Percentiles rank a stretch among this genome's conserved stretches.
Evolutionary conservation across 495 filamentous ascomycete species (phyloP).

Genomic region (Margaritispora aquatica): DNA sequence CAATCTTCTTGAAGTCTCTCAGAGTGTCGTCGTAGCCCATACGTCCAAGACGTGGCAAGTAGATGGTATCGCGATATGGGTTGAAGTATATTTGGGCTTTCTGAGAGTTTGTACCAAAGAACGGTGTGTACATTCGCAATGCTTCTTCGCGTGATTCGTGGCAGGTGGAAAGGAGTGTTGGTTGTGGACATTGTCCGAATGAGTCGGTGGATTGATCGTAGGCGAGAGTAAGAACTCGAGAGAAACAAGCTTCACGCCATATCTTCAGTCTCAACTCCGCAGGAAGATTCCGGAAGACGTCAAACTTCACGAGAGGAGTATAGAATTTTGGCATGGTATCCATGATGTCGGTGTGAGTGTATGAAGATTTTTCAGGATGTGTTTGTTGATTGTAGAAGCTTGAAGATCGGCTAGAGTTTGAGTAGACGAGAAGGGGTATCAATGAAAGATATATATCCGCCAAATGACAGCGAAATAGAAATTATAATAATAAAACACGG

Average conservation of each 20-base stretch:
- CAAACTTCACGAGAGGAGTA: constrained; percentile 25
- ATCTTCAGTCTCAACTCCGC: constrained; percentile 43
- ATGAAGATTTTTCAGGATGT: too few relatives aligned
- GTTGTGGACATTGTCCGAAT: constrained; percentile 22
- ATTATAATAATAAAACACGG: not conserved
- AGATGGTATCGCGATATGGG: constrained; percentile 39
- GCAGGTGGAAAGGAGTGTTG: constrained; percentile 34
- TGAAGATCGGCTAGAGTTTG: not conserved
- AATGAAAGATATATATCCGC: too few relatives aligned
- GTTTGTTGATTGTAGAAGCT: not conserved
- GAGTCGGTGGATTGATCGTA: constrained; percentile 28
- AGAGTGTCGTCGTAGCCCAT: constrained; percentile 43
- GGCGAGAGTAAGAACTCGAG: constrained; percentile 36
- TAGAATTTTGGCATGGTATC: not conserved
- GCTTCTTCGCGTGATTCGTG: constrained; percentile 40
- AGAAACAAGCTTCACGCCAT: constrained; percentile 34
- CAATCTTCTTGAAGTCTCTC: constrained; percentile 29
- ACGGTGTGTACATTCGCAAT: constrained; percentile 31
- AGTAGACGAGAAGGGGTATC: not conserved
- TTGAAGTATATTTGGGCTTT: constrained; percentile 36
- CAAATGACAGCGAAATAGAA: not conserved
- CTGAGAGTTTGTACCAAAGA: constrained; percentile 31
- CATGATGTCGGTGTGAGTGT: too few relatives aligned
- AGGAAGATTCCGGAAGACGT: constrained; percentile 36
- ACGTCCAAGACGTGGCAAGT: constrained; percentile 36